Conservation (phyloP, 495 filamentous ascomycete species). For the Aspergillus egyptiacus region DNA sequence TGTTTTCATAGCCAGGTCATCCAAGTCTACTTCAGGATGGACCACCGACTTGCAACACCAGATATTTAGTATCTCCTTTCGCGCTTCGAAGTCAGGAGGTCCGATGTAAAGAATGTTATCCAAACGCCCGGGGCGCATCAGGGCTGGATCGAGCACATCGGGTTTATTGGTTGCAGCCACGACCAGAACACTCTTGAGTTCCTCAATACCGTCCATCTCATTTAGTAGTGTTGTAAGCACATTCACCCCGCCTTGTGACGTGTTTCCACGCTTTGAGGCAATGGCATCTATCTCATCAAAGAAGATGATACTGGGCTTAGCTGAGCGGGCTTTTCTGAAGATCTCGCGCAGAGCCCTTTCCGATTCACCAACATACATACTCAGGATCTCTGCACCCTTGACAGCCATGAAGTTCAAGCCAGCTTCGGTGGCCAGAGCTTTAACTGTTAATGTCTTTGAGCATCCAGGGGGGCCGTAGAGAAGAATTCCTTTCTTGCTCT, state of each 20-base stretch:
- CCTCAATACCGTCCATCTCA: constrained; percentile 95
- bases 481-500: constrained; percentile 75
- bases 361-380: constrained; percentile 97
- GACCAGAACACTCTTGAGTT: constrained; percentile 74
- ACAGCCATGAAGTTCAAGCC: constrained; percentile 93
- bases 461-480: constrained; percentile 94
- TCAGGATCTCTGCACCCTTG: constrained; percentile 92
- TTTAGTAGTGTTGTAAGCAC: constrained; percentile 87
- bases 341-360: constrained; percentile 84
- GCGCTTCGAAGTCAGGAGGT: constrained; percentile 68
- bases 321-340: constrained; percentile 80
- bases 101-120: constrained; percentile 88
- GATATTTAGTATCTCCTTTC: constrained; percentile 71
- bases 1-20: constrained; percentile 58
- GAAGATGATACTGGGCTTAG: constrained; percentile 90
- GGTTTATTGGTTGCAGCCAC: constrained; percentile 95
- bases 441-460: constrained; percentile 90
- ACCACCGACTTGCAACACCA: constrained; percentile 54
- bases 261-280: constrained; percentile 60
- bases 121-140: constrained; percentile 83
- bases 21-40: constrained; percentile 59
- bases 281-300: constrained; percentile 98
- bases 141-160: constrained; percentile 74
- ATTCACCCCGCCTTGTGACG: constrained; percentile 57
- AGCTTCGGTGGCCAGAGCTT: constrained; percentile 86